Base-by-base conservation (phyloP, 2,329 filamentous ascomycete species). In the Teratosphaeriaceae sp. region DNA sequence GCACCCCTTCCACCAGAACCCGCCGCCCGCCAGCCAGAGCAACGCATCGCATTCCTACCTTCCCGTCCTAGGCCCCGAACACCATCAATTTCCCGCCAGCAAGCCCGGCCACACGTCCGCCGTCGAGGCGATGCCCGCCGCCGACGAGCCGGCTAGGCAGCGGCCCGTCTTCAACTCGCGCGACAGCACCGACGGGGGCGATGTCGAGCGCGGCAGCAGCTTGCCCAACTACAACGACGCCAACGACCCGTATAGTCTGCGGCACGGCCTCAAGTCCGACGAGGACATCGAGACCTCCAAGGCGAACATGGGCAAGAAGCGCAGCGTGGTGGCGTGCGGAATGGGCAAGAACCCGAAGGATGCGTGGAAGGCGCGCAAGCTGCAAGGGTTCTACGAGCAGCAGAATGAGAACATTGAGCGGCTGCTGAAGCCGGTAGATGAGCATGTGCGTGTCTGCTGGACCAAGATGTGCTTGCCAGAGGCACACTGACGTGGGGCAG, bases 391-490 rank as follows among this genome's bases (percentile, higher is more conserved):
- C 69, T 97, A 97, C 72, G 78, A 87, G 62, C 75, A 75, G 22
- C 90, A 98, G 62, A 98, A 98, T 62, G 86, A 89, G 63, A 89
- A 87, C 56, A 98, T 98, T 53, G 80, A 95, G 69, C 80, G 87
- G 9, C 77, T 96, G 67, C 74, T 97, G 52, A 96, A 95, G 69
- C 83, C 85, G 2, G 90, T 97, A 2, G 88, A 95, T 59, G 88
- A 96, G 60, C 92, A 96, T 66, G 48, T 51, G 29, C 2, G 44
- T 34, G 12, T 30, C 7, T 5, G 9, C 13, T 23, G 26, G 16
- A 6, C 18, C n/a, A 3, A 94, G 11, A 16, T 30, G 3, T 7
- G n/a, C n/a, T n/a, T n/a, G n/a, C n/a, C n/a, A n/a, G n/a, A 30
- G 9, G 6, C 7, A 33, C n/a, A 41, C 38, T 41, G 26, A 30